Percentiles rank a stretch among this genome's conserved stretches.
Evolutionary conservation across 2,329 filamentous ascomycete genomes (phyloP).

Genomic region (Cercospora brassicicola): DNA sequence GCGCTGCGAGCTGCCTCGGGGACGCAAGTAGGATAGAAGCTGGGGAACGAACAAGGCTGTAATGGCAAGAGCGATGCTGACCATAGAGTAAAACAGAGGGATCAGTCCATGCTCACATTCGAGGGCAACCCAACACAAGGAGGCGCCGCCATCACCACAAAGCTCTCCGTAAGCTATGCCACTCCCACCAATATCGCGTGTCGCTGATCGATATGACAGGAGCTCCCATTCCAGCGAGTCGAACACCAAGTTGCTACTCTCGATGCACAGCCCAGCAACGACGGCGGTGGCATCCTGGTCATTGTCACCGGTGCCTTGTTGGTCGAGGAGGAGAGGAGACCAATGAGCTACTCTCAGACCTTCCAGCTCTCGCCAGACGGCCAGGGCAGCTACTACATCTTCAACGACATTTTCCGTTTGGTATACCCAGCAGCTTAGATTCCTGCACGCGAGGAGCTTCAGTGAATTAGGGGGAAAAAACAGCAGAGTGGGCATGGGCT

Average conservation of each 20-base stretch:
- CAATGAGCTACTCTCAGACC: constrained; percentile 86
- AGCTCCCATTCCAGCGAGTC: constrained; percentile 77
- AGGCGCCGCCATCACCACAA: constrained; percentile 67
- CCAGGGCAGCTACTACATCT: constrained; percentile 74
- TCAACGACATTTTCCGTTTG: constrained; percentile 94
- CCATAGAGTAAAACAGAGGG: constrained; percentile 57
- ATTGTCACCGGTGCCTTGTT: constrained; percentile 83
- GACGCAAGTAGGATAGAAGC: background rate
- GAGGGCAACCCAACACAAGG: constrained; percentile 71
- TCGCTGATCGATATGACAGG: constrained; percentile 48
- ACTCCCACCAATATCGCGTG: background rate
- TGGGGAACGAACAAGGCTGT: background rate
- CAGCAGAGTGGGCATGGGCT: background rate
- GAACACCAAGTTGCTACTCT: constrained; percentile 73
- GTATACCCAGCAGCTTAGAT: constrained; percentile 58
- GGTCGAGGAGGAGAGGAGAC: constrained; percentile 79
- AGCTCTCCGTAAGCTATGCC: constrained; percentile 66
- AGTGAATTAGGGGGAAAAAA: background rate
- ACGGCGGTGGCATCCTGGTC: constrained; percentile 72
- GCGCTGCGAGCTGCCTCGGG: background rate
- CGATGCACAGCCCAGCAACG: constrained; percentile 76
- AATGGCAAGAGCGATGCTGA: constrained; percentile 10
- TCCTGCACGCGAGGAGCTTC: background rate
- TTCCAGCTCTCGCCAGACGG: constrained; percentile 79
- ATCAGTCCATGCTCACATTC: constrained; percentile 90